These are phyloP conservation scores for Cyberlindnera saturnus DNA, from an alignment of 805 yeast species.

Conservation along the genomic window DNA sequence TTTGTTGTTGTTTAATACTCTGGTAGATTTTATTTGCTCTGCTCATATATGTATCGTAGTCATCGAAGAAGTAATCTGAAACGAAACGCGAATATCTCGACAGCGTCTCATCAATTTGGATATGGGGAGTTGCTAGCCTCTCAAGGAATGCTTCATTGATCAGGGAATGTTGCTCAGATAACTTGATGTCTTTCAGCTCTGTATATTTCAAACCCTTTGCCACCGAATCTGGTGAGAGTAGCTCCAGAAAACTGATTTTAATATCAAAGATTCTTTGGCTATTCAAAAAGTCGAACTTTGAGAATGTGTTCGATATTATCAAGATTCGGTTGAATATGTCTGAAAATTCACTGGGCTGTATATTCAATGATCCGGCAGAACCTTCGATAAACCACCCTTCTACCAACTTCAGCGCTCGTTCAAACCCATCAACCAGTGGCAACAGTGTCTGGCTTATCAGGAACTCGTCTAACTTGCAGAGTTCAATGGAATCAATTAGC, in stretches of 20 bases:
- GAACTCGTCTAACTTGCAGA: too few relatives aligned
- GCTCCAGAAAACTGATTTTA: neutral
- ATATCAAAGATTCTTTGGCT: neutral
- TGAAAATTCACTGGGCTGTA: too few relatives aligned
- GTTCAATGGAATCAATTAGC: too few relatives aligned
- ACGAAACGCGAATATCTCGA: conserved; percentile 35
- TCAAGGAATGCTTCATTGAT: conserved; percentile 3
- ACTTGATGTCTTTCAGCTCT: neutral
- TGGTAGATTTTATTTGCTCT: conserved; percentile 29
- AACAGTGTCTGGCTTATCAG: too few relatives aligned
- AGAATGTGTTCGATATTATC: neutral
- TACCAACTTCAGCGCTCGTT: too few relatives aligned
- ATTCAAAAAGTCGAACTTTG: neutral
- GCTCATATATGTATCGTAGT: conserved; percentile 32
- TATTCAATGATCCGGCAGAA: too few relatives aligned
- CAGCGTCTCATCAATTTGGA: conserved; percentile 33
- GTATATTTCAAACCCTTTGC: too few relatives aligned
- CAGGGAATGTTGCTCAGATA: neutral
- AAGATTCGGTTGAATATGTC: neutral
- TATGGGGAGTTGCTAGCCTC: conserved; percentile 37
- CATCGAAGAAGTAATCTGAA: conserved; percentile 22
- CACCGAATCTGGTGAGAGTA: neutral
- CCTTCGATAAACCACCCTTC: too few relatives aligned
- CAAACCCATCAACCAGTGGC: too few relatives aligned
- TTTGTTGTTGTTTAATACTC: conserved; percentile 25